phyloP scores from a whole-genome alignment of 371 early-diverging fungal genomes.

The Funneliformis caledonium region DNA sequence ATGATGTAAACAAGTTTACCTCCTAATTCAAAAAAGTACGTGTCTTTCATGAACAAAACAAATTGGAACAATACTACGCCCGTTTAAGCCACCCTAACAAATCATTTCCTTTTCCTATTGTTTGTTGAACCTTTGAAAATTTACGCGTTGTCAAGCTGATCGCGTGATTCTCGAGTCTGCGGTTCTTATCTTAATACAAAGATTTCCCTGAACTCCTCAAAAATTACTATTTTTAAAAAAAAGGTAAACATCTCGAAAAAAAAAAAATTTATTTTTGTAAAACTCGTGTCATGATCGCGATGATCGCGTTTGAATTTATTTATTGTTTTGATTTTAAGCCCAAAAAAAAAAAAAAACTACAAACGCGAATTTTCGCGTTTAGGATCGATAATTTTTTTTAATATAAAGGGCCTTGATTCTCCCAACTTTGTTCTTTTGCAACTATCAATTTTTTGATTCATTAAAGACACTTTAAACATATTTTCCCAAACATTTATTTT shows the following conservation, averaged over 20 bases:
- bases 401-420: constrained; percentile 4
- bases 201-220: too few species aligned
- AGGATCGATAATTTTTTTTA: background rate
- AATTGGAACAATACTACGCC: background rate
- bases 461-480: background rate
- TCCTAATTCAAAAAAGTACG: background rate
- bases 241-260: background rate
- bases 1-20: constrained; percentile 3
- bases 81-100: background rate
- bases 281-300: background rate
- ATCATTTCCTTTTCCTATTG: background rate
- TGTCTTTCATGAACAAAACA: background rate
- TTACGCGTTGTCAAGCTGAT: background rate
- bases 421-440: background rate
- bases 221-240: background rate
- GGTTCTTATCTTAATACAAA: too few species aligned
- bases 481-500: background rate
- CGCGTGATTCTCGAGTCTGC: background rate
- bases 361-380: constrained; percentile 5
- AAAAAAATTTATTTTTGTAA: background rate
- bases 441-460: background rate
- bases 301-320: background rate
- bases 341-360: background rate
- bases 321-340: background rate
- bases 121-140: background rate